A percentile compares a stretch with the other conserved stretches of the same genome.
phyloP scores from a whole-genome alignment of 1,284 basidiomycete species.

The Boletus mariae region DNA sequence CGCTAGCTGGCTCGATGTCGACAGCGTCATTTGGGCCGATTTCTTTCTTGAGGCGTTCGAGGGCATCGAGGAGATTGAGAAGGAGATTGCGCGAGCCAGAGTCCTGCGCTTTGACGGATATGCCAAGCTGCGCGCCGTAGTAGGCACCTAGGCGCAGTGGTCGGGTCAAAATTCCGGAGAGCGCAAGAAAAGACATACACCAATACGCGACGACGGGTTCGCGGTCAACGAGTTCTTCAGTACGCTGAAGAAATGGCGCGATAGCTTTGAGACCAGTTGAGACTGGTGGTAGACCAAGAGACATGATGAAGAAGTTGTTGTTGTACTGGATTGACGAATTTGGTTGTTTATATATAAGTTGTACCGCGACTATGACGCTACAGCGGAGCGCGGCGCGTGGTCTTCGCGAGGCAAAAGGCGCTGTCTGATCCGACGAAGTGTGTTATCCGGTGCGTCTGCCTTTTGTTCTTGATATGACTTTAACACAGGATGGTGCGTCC shows the following conservation, averaged over 20 bases:
- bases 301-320: slow-evolving; percentile 16
- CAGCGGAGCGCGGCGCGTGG: slow-evolving; percentile 12
- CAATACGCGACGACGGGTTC: slow-evolving; percentile 92
- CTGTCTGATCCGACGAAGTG: neutral
- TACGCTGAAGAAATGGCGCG: slow-evolving; percentile 82
- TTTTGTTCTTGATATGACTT: neutral
- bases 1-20: slow-evolving; percentile 76
- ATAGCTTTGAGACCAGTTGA: slow-evolving; percentile 61
- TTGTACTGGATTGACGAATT: neutral
- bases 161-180: neutral
- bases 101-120: slow-evolving; percentile 63
- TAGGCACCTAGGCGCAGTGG: slow-evolving; percentile 61
- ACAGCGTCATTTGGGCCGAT: slow-evolving; percentile 80
- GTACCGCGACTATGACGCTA: neutral
- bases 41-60: slow-evolving; percentile 80
- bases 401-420: slow-evolving; percentile 16
- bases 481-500: slow-evolving; percentile 13
- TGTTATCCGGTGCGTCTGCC: neutral
- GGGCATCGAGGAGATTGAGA: slow-evolving; percentile 67
- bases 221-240: slow-evolving; percentile 76
- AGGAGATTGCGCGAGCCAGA: slow-evolving; percentile 67
- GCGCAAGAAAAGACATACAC: slow-evolving; percentile 55
- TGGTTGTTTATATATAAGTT: slow-evolving; percentile 6
- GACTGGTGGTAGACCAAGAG: slow-evolving; percentile 53
- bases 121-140: slow-evolving; percentile 86